Percentiles rank a stretch among this genome's conserved stretches.
Conservation (phyloP, 306 rosid species). For the apple (Malus domestica) region DNA sequence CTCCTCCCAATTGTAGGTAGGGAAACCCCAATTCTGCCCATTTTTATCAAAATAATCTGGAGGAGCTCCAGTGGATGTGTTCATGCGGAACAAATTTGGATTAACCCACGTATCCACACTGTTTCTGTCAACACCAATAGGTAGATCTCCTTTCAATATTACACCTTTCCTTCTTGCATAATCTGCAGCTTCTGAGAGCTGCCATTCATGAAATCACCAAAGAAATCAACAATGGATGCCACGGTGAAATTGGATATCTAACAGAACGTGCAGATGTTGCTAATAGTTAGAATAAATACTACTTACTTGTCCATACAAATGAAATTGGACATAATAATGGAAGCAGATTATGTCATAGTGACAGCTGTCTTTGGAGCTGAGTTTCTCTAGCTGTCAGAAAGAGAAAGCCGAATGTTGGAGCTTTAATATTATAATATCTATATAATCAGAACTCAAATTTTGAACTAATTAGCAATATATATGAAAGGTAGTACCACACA, state of each 20-base stretch:
- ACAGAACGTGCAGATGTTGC: slow-evolving; percentile 10
- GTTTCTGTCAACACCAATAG: slow-evolving; percentile 91
- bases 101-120: slow-evolving; percentile 98
- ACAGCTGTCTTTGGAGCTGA: slow-evolving; percentile 68
- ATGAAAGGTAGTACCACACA: neutral
- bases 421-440: neutral
- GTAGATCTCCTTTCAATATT: slow-evolving; percentile 92
- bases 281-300: slow-evolving; percentile 8
- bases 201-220: slow-evolving; percentile 22
- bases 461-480: neutral
- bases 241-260: neutral
- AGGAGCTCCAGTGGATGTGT: slow-evolving; percentile 95
- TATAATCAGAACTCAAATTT: neutral
- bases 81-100: slow-evolving; percentile 88
- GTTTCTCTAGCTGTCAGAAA: slow-evolving; percentile 80
- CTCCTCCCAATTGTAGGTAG: slow-evolving; percentile 98
- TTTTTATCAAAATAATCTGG: slow-evolving; percentile 98
- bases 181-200: slow-evolving; percentile 82
- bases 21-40: slow-evolving; percentile 99
- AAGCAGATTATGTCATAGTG: slow-evolving; percentile 74
- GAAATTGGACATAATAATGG: slow-evolving; percentile 85
- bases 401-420: neutral
- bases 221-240: slow-evolving; percentile 9
- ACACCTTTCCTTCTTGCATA: slow-evolving; percentile 89
- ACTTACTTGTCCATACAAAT: slow-evolving; percentile 82